These are phyloP conservation scores for Sonneratia alba DNA, from an alignment of 345 rosid genomes.

Conservation along the genomic window DNA sequence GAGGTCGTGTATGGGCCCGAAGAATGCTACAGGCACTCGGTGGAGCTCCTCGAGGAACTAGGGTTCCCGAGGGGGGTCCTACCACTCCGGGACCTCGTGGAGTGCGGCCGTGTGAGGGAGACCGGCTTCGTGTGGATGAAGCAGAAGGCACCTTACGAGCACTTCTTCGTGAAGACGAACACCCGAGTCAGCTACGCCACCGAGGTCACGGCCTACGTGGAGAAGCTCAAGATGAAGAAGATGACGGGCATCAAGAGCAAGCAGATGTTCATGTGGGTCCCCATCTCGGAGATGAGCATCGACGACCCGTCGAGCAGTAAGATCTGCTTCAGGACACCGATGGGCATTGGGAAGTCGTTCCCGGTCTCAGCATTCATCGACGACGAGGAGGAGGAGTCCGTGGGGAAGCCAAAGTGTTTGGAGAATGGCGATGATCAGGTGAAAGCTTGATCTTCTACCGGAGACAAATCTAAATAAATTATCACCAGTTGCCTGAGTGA, in stretches of 20 bases:
- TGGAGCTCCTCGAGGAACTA: conserved; percentile 65
- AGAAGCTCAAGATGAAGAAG: conserved; percentile 71
- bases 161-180: conserved; percentile 50
- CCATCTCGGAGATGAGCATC: conserved; percentile 68
- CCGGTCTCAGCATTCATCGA: conserved; percentile 60
- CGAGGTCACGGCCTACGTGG: conserved; percentile 82
- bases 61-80: conserved; percentile 91
- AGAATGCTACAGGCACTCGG: conserved; percentile 50
- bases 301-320: conserved; percentile 41
- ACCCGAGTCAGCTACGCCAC: conserved; percentile 52
- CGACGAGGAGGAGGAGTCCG: conserved; percentile 50
- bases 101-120: conserved; percentile 62
- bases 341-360: conserved; percentile 83
- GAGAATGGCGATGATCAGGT: conserved; percentile 2
- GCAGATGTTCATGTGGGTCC: conserved; percentile 83
- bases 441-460: neutral
- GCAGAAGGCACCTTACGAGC: conserved; percentile 63
- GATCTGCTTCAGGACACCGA: conserved; percentile 69
- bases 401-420: conserved; percentile 18
- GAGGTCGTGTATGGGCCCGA: conserved; percentile 65
- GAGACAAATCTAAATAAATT: conserved; percentile 10
- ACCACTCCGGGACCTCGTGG: conserved; percentile 37
- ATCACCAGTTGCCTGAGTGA: too few relatives aligned
- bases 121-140: conserved; percentile 97
- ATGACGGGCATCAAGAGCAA: conserved; percentile 90